Evolutionary conservation across 192 early-diverging fungal species (phyloP).

Genomic region (Backusella macrospora): DNA sequence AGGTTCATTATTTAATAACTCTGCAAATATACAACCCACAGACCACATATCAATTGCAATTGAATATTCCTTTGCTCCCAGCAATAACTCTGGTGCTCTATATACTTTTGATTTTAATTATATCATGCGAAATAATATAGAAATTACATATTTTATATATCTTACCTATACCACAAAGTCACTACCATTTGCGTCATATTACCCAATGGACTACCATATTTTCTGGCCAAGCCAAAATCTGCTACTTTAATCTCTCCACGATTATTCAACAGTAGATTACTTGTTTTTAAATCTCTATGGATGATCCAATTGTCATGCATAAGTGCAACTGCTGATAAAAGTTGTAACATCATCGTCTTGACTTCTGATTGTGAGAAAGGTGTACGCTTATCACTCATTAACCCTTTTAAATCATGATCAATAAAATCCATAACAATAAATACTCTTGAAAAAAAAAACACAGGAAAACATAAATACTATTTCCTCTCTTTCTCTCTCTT

Average conservation of each 20-base stretch:
- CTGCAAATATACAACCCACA: conserved; percentile 97
- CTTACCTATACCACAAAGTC: conserved; percentile 72
- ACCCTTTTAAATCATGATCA: conserved; percentile 90
- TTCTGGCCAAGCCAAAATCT: conserved; percentile 71
- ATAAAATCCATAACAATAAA: conserved; percentile 99
- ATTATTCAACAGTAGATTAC: conserved; percentile 63
- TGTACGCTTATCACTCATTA: conserved; percentile 83
- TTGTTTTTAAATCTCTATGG: conserved; percentile 71
- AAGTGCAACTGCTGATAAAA: conserved; percentile 60
- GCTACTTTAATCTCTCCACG: conserved; percentile 67
- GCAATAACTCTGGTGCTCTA: conserved; percentile 65
- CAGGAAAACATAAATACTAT: conserved; percentile 7
- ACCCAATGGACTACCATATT: conserved; percentile 64
- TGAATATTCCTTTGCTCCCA: conserved; percentile 63
- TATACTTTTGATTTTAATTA: too few relatives aligned
- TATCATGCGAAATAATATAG: neutral
- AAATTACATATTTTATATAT: neutral
- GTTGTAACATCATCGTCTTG: conserved; percentile 75
- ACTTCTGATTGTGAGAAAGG: conserved; percentile 88
- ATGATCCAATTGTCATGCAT: conserved; percentile 73
- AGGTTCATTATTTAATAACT: conserved; percentile 85
- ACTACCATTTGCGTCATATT: conserved; percentile 69
- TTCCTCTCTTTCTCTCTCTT: neutral
- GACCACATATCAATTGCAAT: conserved; percentile 87
- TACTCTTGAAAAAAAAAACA: conserved; percentile 61